phyloP scores from a whole-genome alignment of 345 rosid genomes.

The Arabidopsis thaliana region DNA sequence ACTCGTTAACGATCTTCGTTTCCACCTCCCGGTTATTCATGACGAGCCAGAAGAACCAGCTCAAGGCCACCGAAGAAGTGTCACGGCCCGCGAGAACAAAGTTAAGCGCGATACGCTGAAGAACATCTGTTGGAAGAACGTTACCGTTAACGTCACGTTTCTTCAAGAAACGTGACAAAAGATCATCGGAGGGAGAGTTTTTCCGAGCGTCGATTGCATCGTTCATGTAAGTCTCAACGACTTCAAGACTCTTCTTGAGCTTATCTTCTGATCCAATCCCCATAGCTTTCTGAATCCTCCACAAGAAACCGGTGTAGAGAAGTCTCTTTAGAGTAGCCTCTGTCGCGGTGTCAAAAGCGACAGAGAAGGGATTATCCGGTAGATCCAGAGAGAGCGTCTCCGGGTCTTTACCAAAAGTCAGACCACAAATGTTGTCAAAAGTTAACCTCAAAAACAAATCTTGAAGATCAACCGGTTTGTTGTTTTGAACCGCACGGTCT shows the following conservation, averaged over 20 bases:
- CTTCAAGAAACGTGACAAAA: constrained; percentile 81
- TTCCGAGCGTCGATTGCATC: constrained; percentile 68
- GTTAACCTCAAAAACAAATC: constrained; percentile 87
- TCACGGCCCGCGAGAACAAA: constrained; percentile 94
- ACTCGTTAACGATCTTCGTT: constrained; percentile 65
- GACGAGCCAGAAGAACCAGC: constrained; percentile 96
- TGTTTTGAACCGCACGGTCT: constrained; percentile 56
- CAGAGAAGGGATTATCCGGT: constrained; percentile 74
- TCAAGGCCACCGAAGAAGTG: constrained; percentile 89
- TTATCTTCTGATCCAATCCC: constrained; percentile 66
- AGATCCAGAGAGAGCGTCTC: constrained; percentile 72
- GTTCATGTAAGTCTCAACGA: constrained; percentile 75
- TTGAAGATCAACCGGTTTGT: constrained; percentile 67
- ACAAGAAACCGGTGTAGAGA: constrained; percentile 72
- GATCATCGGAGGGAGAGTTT: constrained; percentile 79
- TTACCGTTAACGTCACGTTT: constrained; percentile 74
- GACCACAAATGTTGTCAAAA: constrained; percentile 89
- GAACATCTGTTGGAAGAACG: constrained; percentile 58
- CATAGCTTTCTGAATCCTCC: constrained; percentile 68
- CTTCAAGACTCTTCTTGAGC: constrained; percentile 56
- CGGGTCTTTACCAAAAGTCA: constrained; percentile 91
- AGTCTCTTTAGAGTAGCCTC: constrained; percentile 84
- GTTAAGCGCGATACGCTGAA: constrained; percentile 86
- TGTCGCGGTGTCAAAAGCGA: constrained; percentile 81
- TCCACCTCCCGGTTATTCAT: constrained; percentile 72